phyloP scores from a whole-genome alignment of 2,329 filamentous ascomycete species.

The Zasmidium citrigriseum region DNA sequence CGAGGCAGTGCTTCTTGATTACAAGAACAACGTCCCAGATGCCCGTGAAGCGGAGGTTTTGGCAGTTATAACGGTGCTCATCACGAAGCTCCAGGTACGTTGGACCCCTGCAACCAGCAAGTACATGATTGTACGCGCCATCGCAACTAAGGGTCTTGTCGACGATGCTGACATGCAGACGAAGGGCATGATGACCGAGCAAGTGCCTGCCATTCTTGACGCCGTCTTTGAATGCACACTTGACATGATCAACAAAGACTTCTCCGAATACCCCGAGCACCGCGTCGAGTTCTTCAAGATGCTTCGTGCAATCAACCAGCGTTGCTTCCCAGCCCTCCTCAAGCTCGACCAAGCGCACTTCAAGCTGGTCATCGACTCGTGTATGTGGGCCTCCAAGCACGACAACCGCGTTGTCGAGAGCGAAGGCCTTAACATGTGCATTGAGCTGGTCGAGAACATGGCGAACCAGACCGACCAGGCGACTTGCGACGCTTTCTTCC shows the following conservation, averaged over 20 bases:
- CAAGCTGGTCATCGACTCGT: slow-evolving; percentile 99
- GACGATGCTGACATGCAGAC: slow-evolving; percentile 29
- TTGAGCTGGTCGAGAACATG: slow-evolving; percentile 97
- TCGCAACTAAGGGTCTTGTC: slow-evolving; percentile 19
- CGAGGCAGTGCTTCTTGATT: slow-evolving; percentile 91
- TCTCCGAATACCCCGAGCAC: slow-evolving; percentile 97
- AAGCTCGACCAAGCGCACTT: slow-evolving; percentile 95
- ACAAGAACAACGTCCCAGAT: slow-evolving; percentile 94
- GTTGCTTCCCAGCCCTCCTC: slow-evolving; percentile 92
- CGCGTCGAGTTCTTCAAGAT: slow-evolving; percentile 99
- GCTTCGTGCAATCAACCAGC: slow-evolving; percentile 90
- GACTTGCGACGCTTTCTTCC: slow-evolving; percentile 94
- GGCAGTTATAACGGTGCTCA: slow-evolving; percentile 96
- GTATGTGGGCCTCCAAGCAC: slow-evolving; percentile 99
- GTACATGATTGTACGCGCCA: slow-evolving; percentile 46
- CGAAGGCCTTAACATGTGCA: slow-evolving; percentile 95
- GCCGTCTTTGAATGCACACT: slow-evolving; percentile 98
- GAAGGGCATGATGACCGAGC: slow-evolving; percentile 93
- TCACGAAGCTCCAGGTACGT: slow-evolving; percentile 92
- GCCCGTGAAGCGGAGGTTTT: slow-evolving; percentile 95
- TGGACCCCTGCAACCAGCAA: slow-evolving; percentile 55
- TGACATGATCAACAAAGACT: slow-evolving; percentile 99
- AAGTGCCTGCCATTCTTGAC: slow-evolving; percentile 96
- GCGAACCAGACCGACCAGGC: slow-evolving; percentile 77
- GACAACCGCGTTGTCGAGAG: slow-evolving; percentile 98